Evolutionary conservation across 352 stramenopile genomes (phyloP), one percentile per base, ranked within the genome.

Genomic region (Globisporangium mamillatum): DNA sequence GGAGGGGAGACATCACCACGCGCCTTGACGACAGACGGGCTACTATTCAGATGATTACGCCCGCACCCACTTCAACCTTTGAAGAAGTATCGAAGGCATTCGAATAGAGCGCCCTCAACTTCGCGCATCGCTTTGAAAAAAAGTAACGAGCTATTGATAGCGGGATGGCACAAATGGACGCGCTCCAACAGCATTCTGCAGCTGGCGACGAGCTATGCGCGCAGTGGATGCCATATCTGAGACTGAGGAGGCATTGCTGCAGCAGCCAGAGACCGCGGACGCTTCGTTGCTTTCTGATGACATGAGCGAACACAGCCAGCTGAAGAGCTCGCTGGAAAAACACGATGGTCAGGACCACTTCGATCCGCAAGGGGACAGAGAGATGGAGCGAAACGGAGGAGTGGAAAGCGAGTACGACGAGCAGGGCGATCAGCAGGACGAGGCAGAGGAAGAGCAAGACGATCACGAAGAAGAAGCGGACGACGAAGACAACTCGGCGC

Each of bases 401-500:
- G 18, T 60, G 18, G 29, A 29, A n/a, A 60, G 29, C 9, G 55
- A 8, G 2, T 7, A 3, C 24, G 16, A 41, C 32, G 32, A 36
- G 1, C 32, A 9, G 32, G 1, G 5, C 32, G 32, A 10, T 2
- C 32, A 10, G 7, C 32, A 36, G 7, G 32, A 1, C 32, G 32
- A 36, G 6, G 6, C 32, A 36, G 32, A 36, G 32, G 32, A 36
- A 8, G 32, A 62, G 3, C 56, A 62, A 2, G 56, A n/a, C 2
- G 56, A 62, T 0, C 56, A 62, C 16, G 27, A 46, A n/a, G 27
- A 48, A 12, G 63, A 52, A 1, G 53, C 71, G 1, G 69, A 79
- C 0, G 70, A 71, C 1, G 77, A 73, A 1, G 70, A 82, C 1
- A 72, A 77, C 38, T 76, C 79, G 7, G 80, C 84, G 64, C 77